These are phyloP conservation scores for Penicillium sp. DNA, from an alignment of 2,329 filamentous ascomycete species.

Conservation along the genomic window DNA sequence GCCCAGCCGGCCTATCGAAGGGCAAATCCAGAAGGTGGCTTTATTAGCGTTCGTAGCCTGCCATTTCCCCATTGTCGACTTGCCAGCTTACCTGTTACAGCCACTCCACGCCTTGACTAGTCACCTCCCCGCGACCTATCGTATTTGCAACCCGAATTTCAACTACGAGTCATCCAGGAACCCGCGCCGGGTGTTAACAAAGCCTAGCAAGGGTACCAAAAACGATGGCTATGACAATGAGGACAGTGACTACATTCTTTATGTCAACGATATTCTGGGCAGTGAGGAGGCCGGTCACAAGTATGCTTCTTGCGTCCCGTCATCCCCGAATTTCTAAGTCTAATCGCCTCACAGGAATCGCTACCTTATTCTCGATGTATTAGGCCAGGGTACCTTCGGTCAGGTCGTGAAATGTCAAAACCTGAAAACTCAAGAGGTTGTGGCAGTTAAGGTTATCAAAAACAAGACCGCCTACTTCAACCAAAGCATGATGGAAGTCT, in stretches of 20 bases:
- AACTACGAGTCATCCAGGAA: slow-evolving; percentile 99
- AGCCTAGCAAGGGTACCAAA: slow-evolving; percentile 97
- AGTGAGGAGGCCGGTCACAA: slow-evolving; percentile 98
- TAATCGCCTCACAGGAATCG: slow-evolving; percentile 64
- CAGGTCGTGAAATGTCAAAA: slow-evolving; percentile 99
- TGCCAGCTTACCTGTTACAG: slow-evolving; percentile 48
- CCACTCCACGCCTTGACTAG: slow-evolving; percentile 93
- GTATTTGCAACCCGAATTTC: slow-evolving; percentile 96
- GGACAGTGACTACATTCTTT: slow-evolving; percentile 98
- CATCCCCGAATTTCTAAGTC: slow-evolving; percentile 8
- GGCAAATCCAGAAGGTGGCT: slow-evolving; percentile 94
- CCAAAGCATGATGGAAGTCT: slow-evolving; percentile 99
- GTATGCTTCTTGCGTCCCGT: slow-evolving; percentile 50
- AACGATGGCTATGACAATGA: slow-evolving; percentile 99
- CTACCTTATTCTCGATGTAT: slow-evolving; percentile 93
- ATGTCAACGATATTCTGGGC: slow-evolving; percentile 96
- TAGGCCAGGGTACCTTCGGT: slow-evolving; percentile 96
- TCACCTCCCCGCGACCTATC: slow-evolving; percentile 90
- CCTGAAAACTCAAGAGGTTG: slow-evolving; percentile 95
- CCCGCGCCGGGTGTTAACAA: slow-evolving; percentile 90
- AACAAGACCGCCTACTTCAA: slow-evolving; percentile 99
- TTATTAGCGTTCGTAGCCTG: slow-evolving; percentile 77
- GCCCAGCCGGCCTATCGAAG: slow-evolving; percentile 85
- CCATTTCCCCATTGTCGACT: not conserved
- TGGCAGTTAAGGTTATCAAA: slow-evolving; percentile 98